Percentiles rank a stretch among this genome's conserved stretches.
These are phyloP conservation scores for Inosperma sp. DNA, from an alignment of 768 basidiomycete species.

Conservation along the genomic window DNA sequence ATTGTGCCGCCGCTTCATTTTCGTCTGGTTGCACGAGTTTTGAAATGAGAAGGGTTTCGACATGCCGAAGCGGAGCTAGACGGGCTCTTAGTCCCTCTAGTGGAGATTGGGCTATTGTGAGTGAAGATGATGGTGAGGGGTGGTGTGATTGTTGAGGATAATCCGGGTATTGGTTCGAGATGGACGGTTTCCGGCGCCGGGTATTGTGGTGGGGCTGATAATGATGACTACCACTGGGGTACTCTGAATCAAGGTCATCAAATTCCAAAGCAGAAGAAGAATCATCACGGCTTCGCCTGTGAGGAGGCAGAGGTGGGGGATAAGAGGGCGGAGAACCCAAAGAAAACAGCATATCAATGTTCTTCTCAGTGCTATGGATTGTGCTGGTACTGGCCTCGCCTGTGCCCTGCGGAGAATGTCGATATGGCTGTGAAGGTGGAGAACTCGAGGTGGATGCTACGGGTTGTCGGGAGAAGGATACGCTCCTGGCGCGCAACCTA, in stretches of 20 bases:
- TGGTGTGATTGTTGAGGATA: slow-evolving; percentile 23
- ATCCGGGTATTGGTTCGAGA: background rate
- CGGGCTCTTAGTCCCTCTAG: slow-evolving; percentile 59
- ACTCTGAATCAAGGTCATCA: slow-evolving; percentile 22
- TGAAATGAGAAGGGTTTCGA: slow-evolving; percentile 65
- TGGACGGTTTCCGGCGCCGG: background rate
- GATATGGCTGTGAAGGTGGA: slow-evolving; percentile 19
- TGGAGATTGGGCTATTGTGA: slow-evolving; percentile 16
- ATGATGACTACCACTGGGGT: slow-evolving; percentile 18
- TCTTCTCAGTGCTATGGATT: slow-evolving; percentile 14
- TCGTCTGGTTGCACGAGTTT: slow-evolving; percentile 67
- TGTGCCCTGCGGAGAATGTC: slow-evolving; percentile 14
- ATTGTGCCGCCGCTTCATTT: too few species aligned
- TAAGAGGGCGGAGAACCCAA: slow-evolving; percentile 22
- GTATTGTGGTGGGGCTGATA: slow-evolving; percentile 14
- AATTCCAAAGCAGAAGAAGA: slow-evolving; percentile 20
- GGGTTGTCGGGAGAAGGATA: slow-evolving; percentile 26
- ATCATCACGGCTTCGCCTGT: too few species aligned
- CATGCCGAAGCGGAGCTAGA: slow-evolving; percentile 59
- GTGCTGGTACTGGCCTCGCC: slow-evolving; percentile 10
- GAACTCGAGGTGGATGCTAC: slow-evolving; percentile 9
- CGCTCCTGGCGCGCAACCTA: slow-evolving; percentile 31
- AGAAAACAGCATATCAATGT: slow-evolving; percentile 23
- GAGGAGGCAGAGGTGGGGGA: slow-evolving; percentile 19
- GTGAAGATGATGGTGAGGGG: background rate